These are phyloP conservation scores for Tuber borchii DNA, from an alignment of 495 filamentous ascomycete species.

Conservation along the genomic window DNA sequence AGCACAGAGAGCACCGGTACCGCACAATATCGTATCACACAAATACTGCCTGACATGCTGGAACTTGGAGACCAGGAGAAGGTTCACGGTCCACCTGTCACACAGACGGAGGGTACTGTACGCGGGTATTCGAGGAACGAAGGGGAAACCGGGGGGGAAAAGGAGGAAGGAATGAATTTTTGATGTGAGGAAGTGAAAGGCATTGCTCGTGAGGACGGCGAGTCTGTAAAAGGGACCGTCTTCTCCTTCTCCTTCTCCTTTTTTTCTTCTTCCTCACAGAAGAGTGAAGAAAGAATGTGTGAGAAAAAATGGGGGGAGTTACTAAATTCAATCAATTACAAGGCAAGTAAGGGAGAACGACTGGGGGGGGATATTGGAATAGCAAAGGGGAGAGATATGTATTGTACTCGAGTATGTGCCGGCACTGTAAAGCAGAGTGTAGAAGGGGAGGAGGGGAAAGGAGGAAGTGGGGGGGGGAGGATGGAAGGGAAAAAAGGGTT, in stretches of 20 bases:
- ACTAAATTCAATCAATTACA: conserved; percentile 3
- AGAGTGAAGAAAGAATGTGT: neutral
- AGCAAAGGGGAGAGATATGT: neutral
- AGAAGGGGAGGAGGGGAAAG: neutral
- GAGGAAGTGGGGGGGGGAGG: neutral
- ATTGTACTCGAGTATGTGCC: neutral
- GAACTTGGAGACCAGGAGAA: neutral
- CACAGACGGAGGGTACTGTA: neutral
- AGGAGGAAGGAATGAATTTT: neutral
- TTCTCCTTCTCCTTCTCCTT: neutral
- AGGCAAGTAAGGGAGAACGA: neutral
- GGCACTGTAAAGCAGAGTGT: neutral
- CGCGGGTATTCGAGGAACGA: conserved; percentile 3
- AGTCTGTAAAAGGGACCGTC: neutral
- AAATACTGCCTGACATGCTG: neutral
- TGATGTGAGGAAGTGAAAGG: neutral
- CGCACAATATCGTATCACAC: neutral
- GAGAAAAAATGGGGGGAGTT: neutral
- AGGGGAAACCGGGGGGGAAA: neutral
- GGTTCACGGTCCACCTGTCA: neutral
- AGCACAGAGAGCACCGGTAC: neutral
- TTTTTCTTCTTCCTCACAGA: neutral
- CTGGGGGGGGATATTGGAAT: neutral
- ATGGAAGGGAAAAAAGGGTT: neutral
- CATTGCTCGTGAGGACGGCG: neutral